Percentiles rank a stretch among this genome's conserved stretches.
These are phyloP conservation scores for Coniosporium tulheliwenetii DNA, from an alignment of 2,329 filamentous ascomycete genomes.

Conservation along the genomic window DNA sequence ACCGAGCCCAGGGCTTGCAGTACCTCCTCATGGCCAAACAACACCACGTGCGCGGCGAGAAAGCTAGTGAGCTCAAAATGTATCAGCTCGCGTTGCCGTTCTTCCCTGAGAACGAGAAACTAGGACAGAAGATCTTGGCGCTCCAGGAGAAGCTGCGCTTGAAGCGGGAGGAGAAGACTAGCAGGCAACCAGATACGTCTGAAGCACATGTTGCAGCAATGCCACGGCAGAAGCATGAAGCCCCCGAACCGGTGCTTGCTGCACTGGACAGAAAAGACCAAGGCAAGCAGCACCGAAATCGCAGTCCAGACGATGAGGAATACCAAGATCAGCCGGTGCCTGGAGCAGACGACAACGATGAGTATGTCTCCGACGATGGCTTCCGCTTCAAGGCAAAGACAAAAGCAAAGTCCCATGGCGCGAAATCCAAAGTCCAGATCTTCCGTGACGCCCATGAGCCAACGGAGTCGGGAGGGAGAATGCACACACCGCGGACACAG, in stretches of 20 bases:
- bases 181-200: no score
- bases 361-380: conserved; percentile 20
- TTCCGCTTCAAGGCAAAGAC: conserved; percentile 21
- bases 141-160: conserved; percentile 33
- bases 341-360: conserved; percentile 18
- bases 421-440: conserved; percentile 3
- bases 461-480: neutral
- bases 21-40: conserved; percentile 85
- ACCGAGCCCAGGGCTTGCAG: conserved; percentile 69
- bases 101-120: conserved; percentile 74
- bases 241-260: conserved; percentile 9
- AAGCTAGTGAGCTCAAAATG: conserved; percentile 63
- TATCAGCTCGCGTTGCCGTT: conserved; percentile 72
- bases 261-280: conserved; percentile 1
- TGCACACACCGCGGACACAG: conserved; percentile 40
- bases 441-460: neutral
- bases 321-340: conserved; percentile 24
- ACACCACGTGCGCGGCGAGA: conserved; percentile 70
- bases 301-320: conserved; percentile 17
- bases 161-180: neutral
- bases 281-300: conserved; percentile 2
- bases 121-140: conserved; percentile 38
- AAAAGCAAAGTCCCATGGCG: neutral
- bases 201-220: neutral
- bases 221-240: conserved; percentile 8